Conservation (phyloP, 1,139 yeast genomes). For the Ashbya aceris region DNA sequence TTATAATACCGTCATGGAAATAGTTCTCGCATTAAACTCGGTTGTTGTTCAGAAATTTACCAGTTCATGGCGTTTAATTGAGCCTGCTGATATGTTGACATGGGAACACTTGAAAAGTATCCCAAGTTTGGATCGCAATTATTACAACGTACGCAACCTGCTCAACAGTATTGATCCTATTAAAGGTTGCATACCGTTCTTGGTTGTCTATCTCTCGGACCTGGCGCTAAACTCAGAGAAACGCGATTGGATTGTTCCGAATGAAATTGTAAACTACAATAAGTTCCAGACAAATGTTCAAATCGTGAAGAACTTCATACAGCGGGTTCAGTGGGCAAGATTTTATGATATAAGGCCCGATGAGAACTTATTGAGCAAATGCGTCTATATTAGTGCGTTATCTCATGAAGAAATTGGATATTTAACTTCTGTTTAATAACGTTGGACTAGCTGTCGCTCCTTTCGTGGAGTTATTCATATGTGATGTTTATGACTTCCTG, state of each 20-base stretch:
- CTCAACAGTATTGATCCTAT: constrained; percentile 57
- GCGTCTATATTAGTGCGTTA: constrained; percentile 70
- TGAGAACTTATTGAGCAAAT: constrained; percentile 64
- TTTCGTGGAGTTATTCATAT: no score
- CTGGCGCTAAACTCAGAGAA: constrained; percentile 73
- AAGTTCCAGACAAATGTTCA: constrained; percentile 71
- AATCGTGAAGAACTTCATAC: constrained; percentile 69
- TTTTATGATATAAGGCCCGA: constrained; percentile 45
- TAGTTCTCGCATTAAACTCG: constrained; percentile 74
- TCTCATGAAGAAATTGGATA: constrained; percentile 59
- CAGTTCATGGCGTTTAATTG: constrained; percentile 66
- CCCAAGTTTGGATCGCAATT: constrained; percentile 58
- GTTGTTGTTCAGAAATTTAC: constrained; percentile 51
- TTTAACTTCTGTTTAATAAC: constrained; percentile 5
- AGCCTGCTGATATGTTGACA: constrained; percentile 47
- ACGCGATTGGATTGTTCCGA: constrained; percentile 29
- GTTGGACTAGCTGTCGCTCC: neutral
- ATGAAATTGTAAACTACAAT: constrained; percentile 59
- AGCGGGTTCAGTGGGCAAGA: constrained; percentile 77
- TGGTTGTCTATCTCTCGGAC: constrained; percentile 79
- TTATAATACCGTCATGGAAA: constrained; percentile 79
- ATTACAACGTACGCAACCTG: constrained; percentile 53
- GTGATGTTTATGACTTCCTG: no score
- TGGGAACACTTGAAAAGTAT: constrained; percentile 56
- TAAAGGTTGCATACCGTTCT: constrained; percentile 80